Conservation (phyloP, 2,329 filamentous ascomycete species). For the Ascochyta pisi region DNA sequence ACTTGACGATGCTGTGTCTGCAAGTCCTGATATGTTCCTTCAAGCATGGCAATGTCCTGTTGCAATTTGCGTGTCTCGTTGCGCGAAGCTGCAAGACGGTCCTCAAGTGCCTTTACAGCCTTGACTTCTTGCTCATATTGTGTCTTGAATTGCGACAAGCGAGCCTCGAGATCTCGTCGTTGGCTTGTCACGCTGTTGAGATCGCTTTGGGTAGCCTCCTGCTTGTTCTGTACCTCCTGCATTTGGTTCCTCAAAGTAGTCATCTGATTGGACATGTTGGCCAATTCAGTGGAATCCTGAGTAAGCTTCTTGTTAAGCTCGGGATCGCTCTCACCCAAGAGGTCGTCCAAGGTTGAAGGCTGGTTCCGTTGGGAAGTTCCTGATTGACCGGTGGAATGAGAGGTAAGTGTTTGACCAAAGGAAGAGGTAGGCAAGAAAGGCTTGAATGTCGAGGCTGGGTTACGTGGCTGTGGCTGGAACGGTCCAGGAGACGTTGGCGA, state of each 20-base stretch:
- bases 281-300: constrained; percentile 88
- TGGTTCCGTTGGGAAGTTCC: constrained; percentile 49
- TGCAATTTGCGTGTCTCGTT: constrained; percentile 85
- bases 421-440: constrained; percentile 91
- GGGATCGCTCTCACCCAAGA: constrained; percentile 82
- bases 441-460: constrained; percentile 70
- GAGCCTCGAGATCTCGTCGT: constrained; percentile 91
- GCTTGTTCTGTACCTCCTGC: constrained; percentile 88
- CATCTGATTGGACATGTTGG: constrained; percentile 95
- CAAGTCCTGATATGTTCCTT: constrained; percentile 80
- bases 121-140: constrained; percentile 95
- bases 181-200: constrained; percentile 81
- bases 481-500: constrained; percentile 62
- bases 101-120: constrained; percentile 82
- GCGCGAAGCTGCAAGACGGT: constrained; percentile 76
- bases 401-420: constrained; percentile 83
- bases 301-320: constrained; percentile 88
- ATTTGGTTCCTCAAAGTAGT: constrained; percentile 90
- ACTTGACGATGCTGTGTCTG: constrained; percentile 83
- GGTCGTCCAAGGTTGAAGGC: constrained; percentile 73
- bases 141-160: constrained; percentile 82
- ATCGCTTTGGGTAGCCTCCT: constrained; percentile 78
- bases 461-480: constrained; percentile 55
- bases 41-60: constrained; percentile 81
- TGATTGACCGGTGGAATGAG: constrained; percentile 75